These are phyloP conservation scores for Kalmanozyma brasiliensis DNA, from an alignment of 1,284 basidiomycete genomes.

Conservation along the genomic window DNA sequence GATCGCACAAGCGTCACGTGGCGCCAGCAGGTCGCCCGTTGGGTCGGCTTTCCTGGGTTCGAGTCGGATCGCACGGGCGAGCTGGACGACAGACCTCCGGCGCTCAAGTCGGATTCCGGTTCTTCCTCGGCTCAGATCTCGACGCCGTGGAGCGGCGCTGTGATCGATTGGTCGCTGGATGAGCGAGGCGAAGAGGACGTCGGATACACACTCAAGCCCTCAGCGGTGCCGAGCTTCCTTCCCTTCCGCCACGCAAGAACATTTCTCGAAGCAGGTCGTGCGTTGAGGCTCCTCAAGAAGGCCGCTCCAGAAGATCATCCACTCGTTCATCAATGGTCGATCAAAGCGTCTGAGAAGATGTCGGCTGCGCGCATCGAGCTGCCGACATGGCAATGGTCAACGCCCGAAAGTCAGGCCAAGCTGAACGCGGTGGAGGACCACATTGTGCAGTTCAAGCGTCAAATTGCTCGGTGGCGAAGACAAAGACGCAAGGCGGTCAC, in stretches of 20 bases:
- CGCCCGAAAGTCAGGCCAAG: conserved; percentile 12
- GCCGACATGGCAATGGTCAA: conserved; percentile 46
- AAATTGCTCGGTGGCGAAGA: conserved; percentile 40
- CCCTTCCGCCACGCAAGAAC: conserved; percentile 38
- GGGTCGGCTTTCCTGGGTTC: conserved; percentile 56
- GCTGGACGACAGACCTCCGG: conserved; percentile 20
- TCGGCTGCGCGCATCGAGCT: conserved; percentile 7
- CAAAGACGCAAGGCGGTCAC: conserved; percentile 16
- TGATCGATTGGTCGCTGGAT: conserved; percentile 52
- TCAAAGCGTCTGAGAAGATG: conserved; percentile 3
- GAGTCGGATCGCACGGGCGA: conserved; percentile 37
- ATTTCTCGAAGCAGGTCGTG: conserved; percentile 52
- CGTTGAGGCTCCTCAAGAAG: conserved; percentile 50
- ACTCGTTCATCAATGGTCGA: conserved; percentile 36
- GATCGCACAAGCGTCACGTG: conserved; percentile 44
- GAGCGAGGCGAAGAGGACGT: conserved; percentile 54
- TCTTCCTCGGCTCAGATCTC: conserved; percentile 7
- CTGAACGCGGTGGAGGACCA: conserved; percentile 16
- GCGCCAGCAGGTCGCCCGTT: conserved; percentile 39
- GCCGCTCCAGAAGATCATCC: conserved; percentile 54
- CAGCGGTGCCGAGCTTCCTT: conserved; percentile 48
- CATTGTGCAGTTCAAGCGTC: conserved; percentile 30
- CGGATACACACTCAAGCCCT: conserved; percentile 50
- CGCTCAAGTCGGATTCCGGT: conserved; percentile 6
- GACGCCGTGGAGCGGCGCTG: conserved; percentile 48